Percentiles rank a stretch among this genome's conserved stretches.
phyloP scores from a whole-genome alignment of 257 asterid species.

The Cruciata laevipes region DNA sequence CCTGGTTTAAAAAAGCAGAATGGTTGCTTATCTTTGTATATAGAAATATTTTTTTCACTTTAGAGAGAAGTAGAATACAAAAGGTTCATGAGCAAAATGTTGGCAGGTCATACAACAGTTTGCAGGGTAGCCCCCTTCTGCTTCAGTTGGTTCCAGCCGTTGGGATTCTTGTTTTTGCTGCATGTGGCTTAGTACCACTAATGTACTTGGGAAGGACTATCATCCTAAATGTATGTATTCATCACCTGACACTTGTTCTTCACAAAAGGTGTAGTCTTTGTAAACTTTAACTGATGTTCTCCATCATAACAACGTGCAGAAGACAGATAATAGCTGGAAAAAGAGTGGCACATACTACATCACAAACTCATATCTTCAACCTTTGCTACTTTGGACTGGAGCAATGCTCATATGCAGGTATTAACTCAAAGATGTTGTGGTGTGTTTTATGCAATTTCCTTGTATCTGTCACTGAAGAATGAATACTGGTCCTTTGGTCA shows the following conservation, averaged over 20 bases:
- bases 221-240: constrained; percentile 23
- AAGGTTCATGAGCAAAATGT: background rate
- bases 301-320: constrained; percentile 12
- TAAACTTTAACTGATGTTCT: constrained; percentile 6
- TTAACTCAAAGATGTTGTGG: background rate
- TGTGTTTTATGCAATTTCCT: background rate
- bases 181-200: constrained; percentile 24
- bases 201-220: constrained; percentile 17
- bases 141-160: constrained; percentile 31
- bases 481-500: constrained; percentile 2
- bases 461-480: background rate
- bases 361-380: constrained; percentile 24
- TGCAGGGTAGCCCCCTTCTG: constrained; percentile 22
- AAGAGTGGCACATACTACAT: constrained; percentile 16
- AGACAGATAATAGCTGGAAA: constrained; percentile 25
- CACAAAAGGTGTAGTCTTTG: background rate
- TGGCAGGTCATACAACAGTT: constrained; percentile 25
- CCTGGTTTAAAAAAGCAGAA: background rate
- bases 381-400: constrained; percentile 32
- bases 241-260: background rate
- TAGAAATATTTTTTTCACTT: background rate
- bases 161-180: constrained; percentile 25
- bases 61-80: background rate
- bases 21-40: background rate
- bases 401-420: constrained; percentile 31